Evolutionary conservation across 305 asterid species (phyloP), one percentile per base, ranked within the genome.

Genomic region (Fraxinus baroniana): DNA sequence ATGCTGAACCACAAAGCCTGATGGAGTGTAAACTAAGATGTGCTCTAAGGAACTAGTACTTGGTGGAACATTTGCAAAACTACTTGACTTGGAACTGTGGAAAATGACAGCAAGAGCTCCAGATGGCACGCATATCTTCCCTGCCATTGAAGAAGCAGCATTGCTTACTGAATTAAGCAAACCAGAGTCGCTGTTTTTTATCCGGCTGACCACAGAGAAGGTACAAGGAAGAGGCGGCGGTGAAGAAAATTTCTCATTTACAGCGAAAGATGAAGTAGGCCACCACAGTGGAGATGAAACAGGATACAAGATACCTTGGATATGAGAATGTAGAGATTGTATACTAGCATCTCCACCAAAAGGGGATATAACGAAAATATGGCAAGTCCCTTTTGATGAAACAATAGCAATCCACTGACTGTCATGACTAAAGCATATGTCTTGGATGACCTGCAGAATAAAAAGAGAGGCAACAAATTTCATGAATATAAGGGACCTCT

Each of bases 351-450:
- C 92, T 46, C 96, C 97, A 78, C 97, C 98, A 85, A 89, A 92
- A 81, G 99, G 98, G 49, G 97, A 97, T 73, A 97, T 85, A 81
- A 88, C 91, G 90, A 90, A 97, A 71, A 97, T 82, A 90, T 97
- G 99, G 91, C 99, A 95, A 81, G 99, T 97, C 81, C 98, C 99
- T 80, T 89, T 89, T 78, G 98, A 89, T 81, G 99, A 91, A 82
- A 93, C 91, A 88, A 97, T 87, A 62, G 98, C 95, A 83, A 95
- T 87, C 98, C 98, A 97, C 86, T 91, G 94, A 86, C 99, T 91
- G 81, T 87, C 90, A 75, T 90, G 90, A 88, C 99, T 92, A 89
- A 97, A 95, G 88, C 97, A 91, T 85, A 97, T 94, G 87, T 95
- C 98, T 86, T 97, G 98, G 86, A 97, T 97, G 73, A 97, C 94